Conservation (phyloP, 176 grass and related monocot genomes). For the sorghum (Sorghum bicolor) region DNA sequence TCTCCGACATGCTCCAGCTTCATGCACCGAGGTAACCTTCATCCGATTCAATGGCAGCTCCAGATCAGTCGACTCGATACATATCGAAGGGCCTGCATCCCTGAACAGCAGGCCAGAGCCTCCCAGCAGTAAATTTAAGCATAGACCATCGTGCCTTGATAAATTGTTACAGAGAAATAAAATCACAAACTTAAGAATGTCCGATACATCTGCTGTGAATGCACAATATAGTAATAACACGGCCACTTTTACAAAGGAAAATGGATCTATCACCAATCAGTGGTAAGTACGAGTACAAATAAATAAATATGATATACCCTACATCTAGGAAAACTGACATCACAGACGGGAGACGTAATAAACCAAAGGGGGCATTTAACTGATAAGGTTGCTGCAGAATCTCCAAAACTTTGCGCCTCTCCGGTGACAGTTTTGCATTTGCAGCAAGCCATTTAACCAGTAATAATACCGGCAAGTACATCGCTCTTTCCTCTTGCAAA, state of each 20-base stretch:
- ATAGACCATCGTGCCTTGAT: background rate
- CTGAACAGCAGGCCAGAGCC: background rate
- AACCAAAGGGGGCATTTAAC: background rate
- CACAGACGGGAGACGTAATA: background rate
- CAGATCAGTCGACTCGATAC: background rate
- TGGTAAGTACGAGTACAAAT: constrained; percentile 26
- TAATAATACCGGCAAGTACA: constrained; percentile 93
- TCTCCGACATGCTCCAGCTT: background rate
- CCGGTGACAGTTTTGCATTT: background rate
- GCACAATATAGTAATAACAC: constrained; percentile 22
- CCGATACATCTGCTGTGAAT: constrained; percentile 10
- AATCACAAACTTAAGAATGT: background rate
- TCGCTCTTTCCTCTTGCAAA: constrained; percentile 87
- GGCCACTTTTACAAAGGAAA: constrained; percentile 24
- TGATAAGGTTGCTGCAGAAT: constrained; percentile 16
- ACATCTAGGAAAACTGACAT: constrained; percentile 2
- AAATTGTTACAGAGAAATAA: background rate
- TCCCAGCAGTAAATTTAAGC: background rate
- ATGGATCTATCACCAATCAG: constrained; percentile 14
- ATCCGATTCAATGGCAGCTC: too few species aligned
- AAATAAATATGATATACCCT: constrained; percentile 21
- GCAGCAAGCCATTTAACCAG: constrained; percentile 53
- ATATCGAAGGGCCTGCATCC: background rate
- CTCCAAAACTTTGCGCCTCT: constrained; percentile 12
- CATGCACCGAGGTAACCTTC: too few species aligned